Evolutionary conservation across 345 rosid species (phyloP).

Genomic region (Citrus reticulata): DNA sequence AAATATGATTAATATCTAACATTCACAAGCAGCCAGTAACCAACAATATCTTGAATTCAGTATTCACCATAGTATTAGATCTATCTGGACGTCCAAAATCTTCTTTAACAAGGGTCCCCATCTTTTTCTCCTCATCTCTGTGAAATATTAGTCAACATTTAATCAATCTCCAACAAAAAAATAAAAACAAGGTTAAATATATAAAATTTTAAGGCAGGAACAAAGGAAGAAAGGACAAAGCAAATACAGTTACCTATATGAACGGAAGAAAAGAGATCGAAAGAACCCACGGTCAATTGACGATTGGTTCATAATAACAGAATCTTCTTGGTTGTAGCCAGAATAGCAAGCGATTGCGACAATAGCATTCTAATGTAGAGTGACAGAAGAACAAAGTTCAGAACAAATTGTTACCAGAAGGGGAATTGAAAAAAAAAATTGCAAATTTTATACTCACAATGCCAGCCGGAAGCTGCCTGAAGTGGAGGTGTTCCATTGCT

Average conservation of each 20-base stretch:
- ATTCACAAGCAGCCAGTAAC: slow-evolving; percentile 1
- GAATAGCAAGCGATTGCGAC: slow-evolving; percentile 96
- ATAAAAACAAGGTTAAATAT: not conserved
- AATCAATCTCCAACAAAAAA: not conserved
- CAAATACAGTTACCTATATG: slow-evolving; percentile 58
- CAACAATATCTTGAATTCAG: slow-evolving; percentile 4
- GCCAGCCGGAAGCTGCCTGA: slow-evolving; percentile 99
- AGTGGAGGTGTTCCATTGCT: slow-evolving; percentile 99
- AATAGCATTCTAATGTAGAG: slow-evolving; percentile 77
- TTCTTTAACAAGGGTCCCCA: slow-evolving; percentile 98
- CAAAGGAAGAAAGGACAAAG: not conserved
- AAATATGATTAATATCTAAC: slow-evolving; percentile 12
- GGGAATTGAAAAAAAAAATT: not conserved
- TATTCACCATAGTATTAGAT: slow-evolving; percentile 75
- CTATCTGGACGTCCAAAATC: slow-evolving; percentile 97
- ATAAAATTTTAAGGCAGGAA: not conserved
- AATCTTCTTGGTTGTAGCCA: slow-evolving; percentile 99
- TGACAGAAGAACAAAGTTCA: not conserved
- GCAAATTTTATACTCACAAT: slow-evolving; percentile 50
- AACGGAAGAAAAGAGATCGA: slow-evolving; percentile 89
- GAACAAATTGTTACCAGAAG: not conserved
- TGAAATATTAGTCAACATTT: slow-evolving; percentile 1
- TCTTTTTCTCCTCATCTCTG: slow-evolving; percentile 98
- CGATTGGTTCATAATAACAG: slow-evolving; percentile 98
- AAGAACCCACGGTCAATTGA: slow-evolving; percentile 97